Evolutionary conservation across 2,329 filamentous ascomycete genomes (phyloP).

Genomic region (Calycina herbarum): DNA sequence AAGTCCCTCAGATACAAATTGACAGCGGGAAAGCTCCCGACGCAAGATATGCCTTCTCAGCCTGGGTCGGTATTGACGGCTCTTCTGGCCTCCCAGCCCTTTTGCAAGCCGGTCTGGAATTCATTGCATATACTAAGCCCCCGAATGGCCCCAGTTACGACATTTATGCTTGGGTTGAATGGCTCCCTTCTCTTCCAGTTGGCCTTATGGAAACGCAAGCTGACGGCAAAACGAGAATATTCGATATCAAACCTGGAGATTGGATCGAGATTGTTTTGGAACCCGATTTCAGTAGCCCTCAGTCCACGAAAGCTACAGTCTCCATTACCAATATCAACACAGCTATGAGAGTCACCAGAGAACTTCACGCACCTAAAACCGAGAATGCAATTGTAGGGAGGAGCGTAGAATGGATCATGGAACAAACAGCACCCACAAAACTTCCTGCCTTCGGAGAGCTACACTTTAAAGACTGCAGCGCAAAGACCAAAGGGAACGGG

Average conservation of each 20-base stretch:
- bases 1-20: neutral
- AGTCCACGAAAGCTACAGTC: neutral
- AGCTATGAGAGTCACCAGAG: no score
- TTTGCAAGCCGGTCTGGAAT: no score
- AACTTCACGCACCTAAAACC: neutral
- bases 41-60: neutral
- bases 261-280: neutral
- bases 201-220: neutral
- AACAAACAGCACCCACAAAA: neutral
- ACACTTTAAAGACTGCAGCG: neutral
- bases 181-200: neutral
- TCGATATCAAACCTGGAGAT: neutral
- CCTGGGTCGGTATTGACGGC: neutral
- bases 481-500: neutral
- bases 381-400: neutral
- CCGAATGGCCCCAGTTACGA: neutral
- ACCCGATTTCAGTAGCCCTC: neutral
- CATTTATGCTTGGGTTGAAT: neutral
- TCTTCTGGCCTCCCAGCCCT: no score
- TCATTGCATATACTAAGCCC: neutral
- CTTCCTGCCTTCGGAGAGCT: slow-evolving; percentile 3
- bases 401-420: neutral
- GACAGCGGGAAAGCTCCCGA: neutral
- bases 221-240: neutral
- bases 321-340: neutral